phyloP scores from a whole-genome alignment of 768 basidiomycete genomes.

The Tricholoma furcatifolium region DNA sequence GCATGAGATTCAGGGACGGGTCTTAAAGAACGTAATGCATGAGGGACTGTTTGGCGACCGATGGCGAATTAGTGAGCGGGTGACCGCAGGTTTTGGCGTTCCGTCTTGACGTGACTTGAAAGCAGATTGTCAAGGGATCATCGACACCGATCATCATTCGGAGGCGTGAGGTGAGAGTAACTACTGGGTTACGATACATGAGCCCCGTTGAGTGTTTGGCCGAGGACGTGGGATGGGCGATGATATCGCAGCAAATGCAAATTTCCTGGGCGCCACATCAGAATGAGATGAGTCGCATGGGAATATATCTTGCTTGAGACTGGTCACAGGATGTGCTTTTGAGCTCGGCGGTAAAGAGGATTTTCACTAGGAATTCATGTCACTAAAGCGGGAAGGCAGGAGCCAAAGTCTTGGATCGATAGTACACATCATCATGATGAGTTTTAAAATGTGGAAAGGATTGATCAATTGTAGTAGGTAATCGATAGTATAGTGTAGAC shows the following conservation, averaged over 20 bases:
- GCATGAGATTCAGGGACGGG: not conserved
- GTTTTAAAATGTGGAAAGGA: not conserved
- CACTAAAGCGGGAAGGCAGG: too few species aligned
- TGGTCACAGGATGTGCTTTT: not conserved
- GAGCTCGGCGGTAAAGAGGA: too few species aligned
- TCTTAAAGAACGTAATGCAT: not conserved
- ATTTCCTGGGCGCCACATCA: not conserved
- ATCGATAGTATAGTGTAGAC: not conserved
- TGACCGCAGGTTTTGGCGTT: not conserved
- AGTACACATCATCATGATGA: not conserved
- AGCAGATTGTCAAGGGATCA: not conserved
- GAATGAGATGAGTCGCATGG: not conserved
- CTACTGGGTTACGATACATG: not conserved
- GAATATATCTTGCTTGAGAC: not conserved
- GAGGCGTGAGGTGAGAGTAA: not conserved
- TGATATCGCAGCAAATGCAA: conserved; percentile 2
- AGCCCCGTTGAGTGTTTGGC: not conserved
- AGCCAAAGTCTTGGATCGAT: too few species aligned
- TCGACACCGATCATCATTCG: not conserved
- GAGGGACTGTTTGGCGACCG: not conserved
- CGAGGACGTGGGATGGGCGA: not conserved
- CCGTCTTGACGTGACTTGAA: not conserved
- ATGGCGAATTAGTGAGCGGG: not conserved
- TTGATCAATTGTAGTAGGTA: not conserved
- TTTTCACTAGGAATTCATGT: too few species aligned